Conservation (phyloP, 441 rosid genomes). For the Dalechampia spathulata region DNA sequence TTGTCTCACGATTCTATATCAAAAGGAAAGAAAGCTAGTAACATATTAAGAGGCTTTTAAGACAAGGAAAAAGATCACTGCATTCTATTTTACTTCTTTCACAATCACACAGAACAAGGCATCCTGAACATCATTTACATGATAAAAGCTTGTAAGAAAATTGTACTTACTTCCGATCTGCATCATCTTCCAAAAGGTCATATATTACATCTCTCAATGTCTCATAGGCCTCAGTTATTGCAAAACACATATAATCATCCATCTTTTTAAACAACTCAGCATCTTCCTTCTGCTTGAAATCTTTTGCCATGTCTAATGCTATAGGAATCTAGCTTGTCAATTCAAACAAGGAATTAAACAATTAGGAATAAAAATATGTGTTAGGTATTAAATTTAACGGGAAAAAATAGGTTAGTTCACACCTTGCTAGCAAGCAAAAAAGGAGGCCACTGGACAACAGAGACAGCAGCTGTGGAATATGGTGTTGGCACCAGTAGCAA, state of each 20-base stretch:
- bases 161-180: conserved; percentile 52
- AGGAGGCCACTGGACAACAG: conserved; percentile 93
- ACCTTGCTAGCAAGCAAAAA: conserved; percentile 98
- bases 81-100: too few species aligned
- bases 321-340: conserved; percentile 68
- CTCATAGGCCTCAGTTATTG: conserved; percentile 84
- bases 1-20: conserved; percentile 42
- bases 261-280: conserved; percentile 76
- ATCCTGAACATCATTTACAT: neutral
- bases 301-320: conserved; percentile 98
- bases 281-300: conserved; percentile 73
- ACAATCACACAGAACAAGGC: neutral
- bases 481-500: conserved; percentile 93
- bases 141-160: conserved; percentile 6
- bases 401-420: conserved; percentile 18
- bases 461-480: conserved; percentile 52
- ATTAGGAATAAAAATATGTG: conserved; percentile 8
- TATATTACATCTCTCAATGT: conserved; percentile 53
- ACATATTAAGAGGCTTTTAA: neutral
- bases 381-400: conserved; percentile 8
- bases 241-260: conserved; percentile 76
- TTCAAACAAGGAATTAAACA: conserved; percentile 14
- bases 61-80: neutral
- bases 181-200: conserved; percentile 62
- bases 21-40: conserved; percentile 6